Evolutionary conservation across 352 stramenopile species (phyloP), one percentile per base, ranked within the genome.

Genomic region (Globisporangium lucens): DNA sequence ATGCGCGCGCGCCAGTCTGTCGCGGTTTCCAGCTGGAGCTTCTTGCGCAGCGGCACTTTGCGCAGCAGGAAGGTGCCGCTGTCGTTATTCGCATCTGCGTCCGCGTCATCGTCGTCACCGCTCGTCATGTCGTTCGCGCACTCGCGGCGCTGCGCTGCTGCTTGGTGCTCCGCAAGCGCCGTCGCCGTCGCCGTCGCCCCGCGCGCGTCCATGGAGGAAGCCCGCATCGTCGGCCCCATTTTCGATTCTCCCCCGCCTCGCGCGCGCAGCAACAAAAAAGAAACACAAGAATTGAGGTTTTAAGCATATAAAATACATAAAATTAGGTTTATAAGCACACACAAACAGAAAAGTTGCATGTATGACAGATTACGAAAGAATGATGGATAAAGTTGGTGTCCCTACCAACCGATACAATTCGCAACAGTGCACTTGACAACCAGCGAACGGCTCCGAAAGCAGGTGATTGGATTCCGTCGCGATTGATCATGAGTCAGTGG

Each of bases 401-500:
- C 35, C 30, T 29, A 12, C 64, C 43, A 69, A 58, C 46, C 64
- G 56, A 69, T 68, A 56, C 38, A 56, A 61, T 24, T 30, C 60
- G 36, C 29, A 55, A 52, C 38, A 41, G 30, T 0, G 20, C 59
- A 33, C 46, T 56, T 58, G 46, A 66, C 46, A 57, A 56, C 61
- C 30, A 61, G 55, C 55, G 55, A 61, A 46, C 43, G 29, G 57
- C 57, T 52, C 22, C 10, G n/a, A 51, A 65, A 51, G 43, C 43
- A 51, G 17, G 35, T 29, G 27, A 47, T 36, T n/a, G 41, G 4
- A 24, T 20, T 29, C 47, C 33, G 12, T 41, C 38, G 38, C 3
- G 29, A 30, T 30, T 46, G 38, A 51, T 51, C 43, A 76, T 76
- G 71, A 72, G 79, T 60, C 79, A 88, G 63, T 88, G 75, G 79